Percentiles rank a stretch among this genome's conserved stretches.
phyloP scores from a whole-genome alignment of 495 filamentous ascomycete genomes.

The Podospora pseudopauciseta region DNA sequence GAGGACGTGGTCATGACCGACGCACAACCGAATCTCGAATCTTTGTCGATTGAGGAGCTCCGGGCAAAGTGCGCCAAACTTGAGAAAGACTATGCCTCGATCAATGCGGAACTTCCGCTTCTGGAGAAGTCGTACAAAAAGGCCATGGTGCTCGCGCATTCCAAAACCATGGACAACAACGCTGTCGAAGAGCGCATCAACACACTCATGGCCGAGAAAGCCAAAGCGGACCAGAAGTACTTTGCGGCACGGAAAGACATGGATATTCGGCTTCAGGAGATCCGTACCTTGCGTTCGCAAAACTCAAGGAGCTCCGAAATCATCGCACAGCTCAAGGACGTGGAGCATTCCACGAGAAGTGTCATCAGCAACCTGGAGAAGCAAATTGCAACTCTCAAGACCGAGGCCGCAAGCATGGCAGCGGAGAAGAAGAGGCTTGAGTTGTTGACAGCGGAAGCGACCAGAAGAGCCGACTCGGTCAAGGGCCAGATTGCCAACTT shows the following conservation, averaged over 20 bases:
- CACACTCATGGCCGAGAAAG: conserved; percentile 77
- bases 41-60: conserved; percentile 62
- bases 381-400: conserved; percentile 75
- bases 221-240: conserved; percentile 96
- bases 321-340: conserved; percentile 86
- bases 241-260: conserved; percentile 92
- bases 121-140: conserved; percentile 87
- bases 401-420: conserved; percentile 62
- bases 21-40: conserved; percentile 49
- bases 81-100: conserved; percentile 72
- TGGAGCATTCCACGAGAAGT: conserved; percentile 58
- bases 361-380: conserved; percentile 84
- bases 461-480: conserved; percentile 64
- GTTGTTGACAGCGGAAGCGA: conserved; percentile 62
- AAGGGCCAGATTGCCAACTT: conserved; percentile 74
- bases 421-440: conserved; percentile 69
- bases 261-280: conserved; percentile 73
- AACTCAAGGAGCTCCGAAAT: conserved; percentile 90
- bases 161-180: conserved; percentile 74
- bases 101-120: conserved; percentile 79
- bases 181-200: conserved; percentile 75
- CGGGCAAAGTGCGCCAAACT: conserved; percentile 66
- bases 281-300: conserved; percentile 70
- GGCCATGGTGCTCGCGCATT: conserved; percentile 73
- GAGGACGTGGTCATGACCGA: conserved; percentile 40